Conservation (phyloP, 2,329 filamentous ascomycete genomes). For the Claviceps paspali region DNA sequence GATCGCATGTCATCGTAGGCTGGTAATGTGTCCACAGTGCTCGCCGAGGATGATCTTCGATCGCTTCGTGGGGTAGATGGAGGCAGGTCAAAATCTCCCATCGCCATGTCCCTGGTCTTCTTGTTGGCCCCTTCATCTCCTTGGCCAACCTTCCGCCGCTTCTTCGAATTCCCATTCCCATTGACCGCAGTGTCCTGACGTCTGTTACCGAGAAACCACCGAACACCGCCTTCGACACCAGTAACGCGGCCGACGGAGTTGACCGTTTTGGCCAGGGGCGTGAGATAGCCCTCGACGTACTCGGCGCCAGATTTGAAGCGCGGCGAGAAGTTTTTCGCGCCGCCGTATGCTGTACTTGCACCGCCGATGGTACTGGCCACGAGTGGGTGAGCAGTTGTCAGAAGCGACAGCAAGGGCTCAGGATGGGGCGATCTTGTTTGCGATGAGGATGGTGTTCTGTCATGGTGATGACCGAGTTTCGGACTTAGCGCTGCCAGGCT, state of each 20-base stretch:
- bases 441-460: conserved; percentile 2
- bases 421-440: conserved; percentile 31
- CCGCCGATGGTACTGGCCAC: conserved; percentile 73
- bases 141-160: conserved; percentile 41
- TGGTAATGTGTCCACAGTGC: conserved; percentile 60
- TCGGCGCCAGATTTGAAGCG: conserved; percentile 80
- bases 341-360: conserved; percentile 72
- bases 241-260: conserved; percentile 71
- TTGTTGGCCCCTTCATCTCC: conserved; percentile 17
- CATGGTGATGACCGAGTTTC: conserved; percentile 7
- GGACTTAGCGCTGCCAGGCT: conserved; percentile 25
- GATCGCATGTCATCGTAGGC: conserved; percentile 70
- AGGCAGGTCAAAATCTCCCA: conserved; percentile 11
- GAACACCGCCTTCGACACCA: conserved; percentile 72
- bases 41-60: conserved; percentile 47
- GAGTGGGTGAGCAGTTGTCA: conserved; percentile 78
- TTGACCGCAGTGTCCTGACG: conserved; percentile 34
- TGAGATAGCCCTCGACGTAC: conserved; percentile 77
- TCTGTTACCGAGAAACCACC: conserved; percentile 60
- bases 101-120: conserved; percentile 3
- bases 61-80: conserved; percentile 17
- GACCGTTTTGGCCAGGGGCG: conserved; percentile 74
- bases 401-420: conserved; percentile 71
- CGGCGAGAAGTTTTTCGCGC: conserved; percentile 80
- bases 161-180: conserved; percentile 31